A percentile compares a stretch with the other conserved stretches of the same genome.
Evolutionary conservation across 495 filamentous ascomycete genomes (phyloP).

Genomic region (Zalerion maritima): DNA sequence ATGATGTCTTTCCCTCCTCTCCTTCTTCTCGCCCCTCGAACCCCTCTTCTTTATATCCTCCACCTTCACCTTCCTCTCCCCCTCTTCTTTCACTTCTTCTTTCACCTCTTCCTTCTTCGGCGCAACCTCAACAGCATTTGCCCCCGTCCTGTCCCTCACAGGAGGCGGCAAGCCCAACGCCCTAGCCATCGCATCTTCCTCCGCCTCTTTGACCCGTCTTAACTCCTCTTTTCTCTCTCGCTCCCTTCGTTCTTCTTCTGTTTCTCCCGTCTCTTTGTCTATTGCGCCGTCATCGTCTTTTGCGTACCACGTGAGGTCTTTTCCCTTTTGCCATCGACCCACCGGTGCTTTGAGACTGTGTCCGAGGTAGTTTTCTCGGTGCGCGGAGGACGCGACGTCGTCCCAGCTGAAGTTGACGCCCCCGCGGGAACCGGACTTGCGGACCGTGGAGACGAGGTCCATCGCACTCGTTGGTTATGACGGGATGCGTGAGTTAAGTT

Average conservation of each 20-base stretch:
- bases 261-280: slow-evolving; percentile 29
- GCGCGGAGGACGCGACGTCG: slow-evolving; percentile 70
- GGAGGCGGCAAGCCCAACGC: slow-evolving; percentile 68
- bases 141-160: slow-evolving; percentile 30
- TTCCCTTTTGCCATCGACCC: slow-evolving; percentile 87
- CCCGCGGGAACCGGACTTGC: slow-evolving; percentile 87
- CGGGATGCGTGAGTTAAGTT: too few species aligned
- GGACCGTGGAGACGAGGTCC: slow-evolving; percentile 86
- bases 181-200: slow-evolving; percentile 73
- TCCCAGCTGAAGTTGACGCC: slow-evolving; percentile 95
- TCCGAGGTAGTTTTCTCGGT: slow-evolving; percentile 95
- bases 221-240: slow-evolving; percentile 67
- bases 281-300: slow-evolving; percentile 40
- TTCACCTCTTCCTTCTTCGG: slow-evolving; percentile 6
- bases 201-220: slow-evolving; percentile 71
- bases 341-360: slow-evolving; percentile 94
- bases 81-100: slow-evolving; percentile 15
- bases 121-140: slow-evolving; percentile 31
- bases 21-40: slow-evolving; percentile 10
- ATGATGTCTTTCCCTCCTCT: slow-evolving; percentile 1
- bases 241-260: slow-evolving; percentile 43
- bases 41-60: slow-evolving; percentile 11
- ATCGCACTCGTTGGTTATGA: too few species aligned
- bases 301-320: slow-evolving; percentile 80
- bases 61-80: slow-evolving; percentile 20